Base-by-base conservation (phyloP, 495 filamentous ascomycete species). In the Filosporella fistucella region DNA sequence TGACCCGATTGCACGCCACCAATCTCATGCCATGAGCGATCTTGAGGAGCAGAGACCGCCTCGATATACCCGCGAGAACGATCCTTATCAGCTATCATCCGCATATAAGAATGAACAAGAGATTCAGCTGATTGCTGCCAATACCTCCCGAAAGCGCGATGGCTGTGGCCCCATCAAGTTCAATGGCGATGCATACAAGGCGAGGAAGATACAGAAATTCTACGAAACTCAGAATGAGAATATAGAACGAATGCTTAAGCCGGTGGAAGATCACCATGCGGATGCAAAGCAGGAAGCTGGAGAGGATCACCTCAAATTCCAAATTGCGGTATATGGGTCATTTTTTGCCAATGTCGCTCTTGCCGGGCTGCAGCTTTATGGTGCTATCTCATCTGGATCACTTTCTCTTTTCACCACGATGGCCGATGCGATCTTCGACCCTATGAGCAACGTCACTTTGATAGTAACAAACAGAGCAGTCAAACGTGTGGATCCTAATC, bases 331-430 rank as follows among this genome's bases (percentile, higher is more conserved):
- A 13, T 82, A 84, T 54, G 94, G 88, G n/a, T 90, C 85, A 37
- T 89, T 97, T 56, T 76, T 70, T 3, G 93, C 90, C 35, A 98
- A 97, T 60, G 60, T 96, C 25, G 41, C 86, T 28, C 74, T 98
- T 3, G 78, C 89, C 6, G 66, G 76, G 6, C 71, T 98, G 3
- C 93, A 98, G 58, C 67, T 96, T 30, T 98, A 95, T 67, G 93
- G 81, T 24, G 93, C 93, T 41, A 76, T 85, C 25, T 82, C 88
- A 1, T 95, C 89, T 2, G 80, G 83, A 17, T 96, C 89, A 5
- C 76, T 97, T 30, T 96, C 91, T 4, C 80, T 98, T 40, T 96
- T 97, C 73, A 96, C 93, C 6, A 98, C 94, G 42, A 95, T 95
- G 87, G 93, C 91, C 26, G 93, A 98, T 65, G 84, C 91, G 20